Evolutionary conservation across 768 basidiomycete genomes (phyloP).

Genomic region (Floccularia luteovirens): DNA sequence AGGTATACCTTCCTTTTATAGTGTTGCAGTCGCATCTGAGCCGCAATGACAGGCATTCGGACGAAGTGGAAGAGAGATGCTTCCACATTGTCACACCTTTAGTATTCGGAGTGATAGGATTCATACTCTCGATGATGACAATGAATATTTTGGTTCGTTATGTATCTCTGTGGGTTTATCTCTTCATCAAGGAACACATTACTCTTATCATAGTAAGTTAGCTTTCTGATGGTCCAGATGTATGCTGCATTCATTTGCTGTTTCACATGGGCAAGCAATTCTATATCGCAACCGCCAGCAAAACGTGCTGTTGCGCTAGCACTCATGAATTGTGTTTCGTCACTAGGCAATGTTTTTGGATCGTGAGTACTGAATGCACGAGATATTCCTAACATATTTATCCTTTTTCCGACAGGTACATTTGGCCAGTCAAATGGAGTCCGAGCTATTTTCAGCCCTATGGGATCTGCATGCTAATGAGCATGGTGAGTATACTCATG

Average conservation of each 20-base stretch:
- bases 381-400: constrained; percentile 3
- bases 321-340: constrained; percentile 72
- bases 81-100: constrained; percentile 53
- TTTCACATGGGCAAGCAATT: constrained; percentile 42
- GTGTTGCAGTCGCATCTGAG: constrained; percentile 8
- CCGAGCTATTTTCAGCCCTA: constrained; percentile 66
- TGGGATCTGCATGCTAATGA: constrained; percentile 61
- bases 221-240: constrained; percentile 71
- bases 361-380: constrained; percentile 42
- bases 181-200: background rate
- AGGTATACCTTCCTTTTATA: constrained; percentile 16
- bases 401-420: constrained; percentile 32
- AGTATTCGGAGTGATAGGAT: constrained; percentile 57
- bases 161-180: constrained; percentile 53
- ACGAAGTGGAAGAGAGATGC: constrained; percentile 63
- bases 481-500: constrained; percentile 40
- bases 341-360: constrained; percentile 79
- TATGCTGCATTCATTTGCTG: constrained; percentile 70
- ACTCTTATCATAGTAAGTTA: constrained; percentile 12
- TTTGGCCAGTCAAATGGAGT: constrained; percentile 66
- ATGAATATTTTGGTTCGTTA: constrained; percentile 59
- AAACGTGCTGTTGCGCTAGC: constrained; percentile 85
- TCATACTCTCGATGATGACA: constrained; percentile 55
- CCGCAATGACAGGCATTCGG: constrained; percentile 48
- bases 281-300: constrained; percentile 59